Conservation (phyloP, 192 early-diverging fungal genomes). For the Coemansia sp. region DNA sequence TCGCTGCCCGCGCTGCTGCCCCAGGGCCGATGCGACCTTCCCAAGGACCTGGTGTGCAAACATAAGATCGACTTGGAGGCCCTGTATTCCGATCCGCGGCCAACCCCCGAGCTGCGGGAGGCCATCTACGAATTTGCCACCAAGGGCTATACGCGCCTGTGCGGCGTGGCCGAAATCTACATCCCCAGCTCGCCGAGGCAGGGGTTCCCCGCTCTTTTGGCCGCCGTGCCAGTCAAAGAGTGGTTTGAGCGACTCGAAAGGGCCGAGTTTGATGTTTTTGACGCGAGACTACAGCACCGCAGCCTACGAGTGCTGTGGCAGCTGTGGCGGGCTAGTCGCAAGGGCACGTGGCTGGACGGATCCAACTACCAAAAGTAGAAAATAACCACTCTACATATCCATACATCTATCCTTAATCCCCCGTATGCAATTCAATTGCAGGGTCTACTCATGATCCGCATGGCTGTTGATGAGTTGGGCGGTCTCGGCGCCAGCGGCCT, state of each 20-base stretch:
- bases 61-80: slow-evolving; percentile 78
- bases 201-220: slow-evolving; percentile 74
- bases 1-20: slow-evolving; percentile 71
- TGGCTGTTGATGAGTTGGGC: no score
- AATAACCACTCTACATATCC: no score
- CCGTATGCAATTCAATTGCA: not conserved
- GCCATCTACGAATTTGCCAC: slow-evolving; percentile 89
- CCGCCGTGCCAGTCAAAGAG: slow-evolving; percentile 68
- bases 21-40: slow-evolving; percentile 73
- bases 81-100: slow-evolving; percentile 63
- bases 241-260: slow-evolving; percentile 80
- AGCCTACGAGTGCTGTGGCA: slow-evolving; percentile 36
- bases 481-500: no score
- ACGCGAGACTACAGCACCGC: slow-evolving; percentile 65
- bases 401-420: no score
- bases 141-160: slow-evolving; percentile 72
- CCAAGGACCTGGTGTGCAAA: slow-evolving; percentile 78
- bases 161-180: slow-evolving; percentile 70
- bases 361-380: slow-evolving; percentile 18
- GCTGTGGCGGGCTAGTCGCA: slow-evolving; percentile 42
- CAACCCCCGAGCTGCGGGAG: slow-evolving; percentile 66
- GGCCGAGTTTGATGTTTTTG: slow-evolving; percentile 83
- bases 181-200: slow-evolving; percentile 58
- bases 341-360: slow-evolving; percentile 36
- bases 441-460: no score